Evolutionary conservation across 257 asterid genomes (phyloP).

Genomic region (Buddleja alternifolia): DNA sequence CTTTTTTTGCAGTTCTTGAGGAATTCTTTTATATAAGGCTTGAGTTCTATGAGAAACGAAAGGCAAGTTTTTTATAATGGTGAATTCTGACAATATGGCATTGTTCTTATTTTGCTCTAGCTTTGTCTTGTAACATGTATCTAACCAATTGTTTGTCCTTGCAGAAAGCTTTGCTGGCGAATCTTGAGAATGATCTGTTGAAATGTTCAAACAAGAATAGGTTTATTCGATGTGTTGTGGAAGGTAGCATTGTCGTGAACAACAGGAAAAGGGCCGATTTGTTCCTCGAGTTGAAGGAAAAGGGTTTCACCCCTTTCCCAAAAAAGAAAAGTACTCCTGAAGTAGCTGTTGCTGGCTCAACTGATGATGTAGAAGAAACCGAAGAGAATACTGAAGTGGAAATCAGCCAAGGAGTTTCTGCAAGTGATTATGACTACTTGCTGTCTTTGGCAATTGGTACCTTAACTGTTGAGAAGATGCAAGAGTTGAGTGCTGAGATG

Average conservation of each 20-base stretch:
- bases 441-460: slow-evolving; percentile 80
- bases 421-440: slow-evolving; percentile 91
- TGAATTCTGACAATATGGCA: not conserved
- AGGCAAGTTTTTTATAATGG: slow-evolving; percentile 47
- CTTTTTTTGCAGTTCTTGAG: slow-evolving; percentile 78
- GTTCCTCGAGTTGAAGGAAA: slow-evolving; percentile 75
- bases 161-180: slow-evolving; percentile 78
- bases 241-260: slow-evolving; percentile 84
- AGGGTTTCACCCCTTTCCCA: slow-evolving; percentile 90
- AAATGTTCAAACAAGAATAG: slow-evolving; percentile 81
- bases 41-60: slow-evolving; percentile 78
- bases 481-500: slow-evolving; percentile 71
- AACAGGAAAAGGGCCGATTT: slow-evolving; percentile 85
- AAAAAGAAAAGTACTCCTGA: slow-evolving; percentile 56
- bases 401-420: slow-evolving; percentile 50
- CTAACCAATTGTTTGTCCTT: slow-evolving; percentile 19
- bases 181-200: slow-evolving; percentile 69
- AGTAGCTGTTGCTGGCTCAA: slow-evolving; percentile 65
- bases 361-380: slow-evolving; percentile 66
- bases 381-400: slow-evolving; percentile 53
- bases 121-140: not conserved
- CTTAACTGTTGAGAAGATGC: slow-evolving; percentile 78
- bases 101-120: too few relatives aligned
- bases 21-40: slow-evolving; percentile 82
- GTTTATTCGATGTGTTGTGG: slow-evolving; percentile 79